phyloP scores from a whole-genome alignment of 805 yeast genomes.

The Candida golubevii region DNA sequence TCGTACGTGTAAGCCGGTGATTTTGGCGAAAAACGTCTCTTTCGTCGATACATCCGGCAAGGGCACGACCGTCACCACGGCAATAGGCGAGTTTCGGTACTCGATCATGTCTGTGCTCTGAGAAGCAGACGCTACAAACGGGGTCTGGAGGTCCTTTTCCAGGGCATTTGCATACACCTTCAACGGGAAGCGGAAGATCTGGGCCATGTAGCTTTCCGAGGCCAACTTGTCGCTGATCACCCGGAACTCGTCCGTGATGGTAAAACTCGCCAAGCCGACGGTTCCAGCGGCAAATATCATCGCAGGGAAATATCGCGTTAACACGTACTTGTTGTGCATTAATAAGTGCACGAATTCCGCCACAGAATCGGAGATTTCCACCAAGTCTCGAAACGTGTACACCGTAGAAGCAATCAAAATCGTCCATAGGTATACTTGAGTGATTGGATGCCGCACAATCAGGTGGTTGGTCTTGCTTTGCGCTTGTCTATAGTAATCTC shows the following conservation, averaged over 20 bases:
- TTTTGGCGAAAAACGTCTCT: conserved; percentile 43
- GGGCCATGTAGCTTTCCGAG: conserved; percentile 20
- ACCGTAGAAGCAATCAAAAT: conserved; percentile 9
- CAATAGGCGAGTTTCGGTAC: conserved; percentile 72
- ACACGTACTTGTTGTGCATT: conserved; percentile 19
- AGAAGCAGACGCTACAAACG: conserved; percentile 30
- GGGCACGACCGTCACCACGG: conserved; percentile 49
- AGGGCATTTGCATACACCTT: conserved; percentile 38
- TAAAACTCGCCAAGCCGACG: conserved; percentile 35
- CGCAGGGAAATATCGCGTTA: conserved; percentile 33
- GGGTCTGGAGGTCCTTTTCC: conserved; percentile 19
- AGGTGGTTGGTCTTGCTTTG: conserved; percentile 45
- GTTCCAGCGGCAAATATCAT: conserved; percentile 34
- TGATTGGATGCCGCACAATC: conserved; percentile 45
- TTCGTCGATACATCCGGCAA: conserved; percentile 35
- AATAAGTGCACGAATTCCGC: conserved; percentile 26
- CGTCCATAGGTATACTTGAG: conserved; percentile 20
- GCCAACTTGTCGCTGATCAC: conserved; percentile 29
- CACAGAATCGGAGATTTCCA: conserved; percentile 27
- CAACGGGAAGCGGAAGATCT: conserved; percentile 51
- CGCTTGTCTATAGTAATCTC: conserved; percentile 51
- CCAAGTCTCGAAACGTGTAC: conserved; percentile 27
- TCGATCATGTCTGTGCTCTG: conserved; percentile 52
- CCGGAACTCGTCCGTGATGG: conserved; percentile 47
- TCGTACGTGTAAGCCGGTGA: conserved; percentile 59